These are phyloP conservation scores for Tetrapisispora arboricola DNA, from an alignment of 805 yeast genomes.

Conservation along the genomic window DNA sequence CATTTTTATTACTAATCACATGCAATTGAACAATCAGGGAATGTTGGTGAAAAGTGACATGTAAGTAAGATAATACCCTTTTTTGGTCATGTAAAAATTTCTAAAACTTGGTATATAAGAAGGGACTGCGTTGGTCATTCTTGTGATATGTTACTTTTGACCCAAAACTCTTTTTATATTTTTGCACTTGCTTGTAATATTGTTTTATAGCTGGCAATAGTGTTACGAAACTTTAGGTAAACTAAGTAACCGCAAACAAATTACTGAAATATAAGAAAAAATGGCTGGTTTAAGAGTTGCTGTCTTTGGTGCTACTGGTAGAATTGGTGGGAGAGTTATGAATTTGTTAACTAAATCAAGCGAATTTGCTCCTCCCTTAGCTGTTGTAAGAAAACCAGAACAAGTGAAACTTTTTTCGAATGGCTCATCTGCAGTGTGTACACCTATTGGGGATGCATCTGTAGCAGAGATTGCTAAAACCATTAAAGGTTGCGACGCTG, in stretches of 20 bases:
- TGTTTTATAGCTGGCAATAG: too few relatives aligned
- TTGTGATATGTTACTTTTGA: too few relatives aligned
- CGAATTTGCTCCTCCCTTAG: slow-evolving; percentile 28
- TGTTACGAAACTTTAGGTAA: not conserved
- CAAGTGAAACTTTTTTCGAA: slow-evolving; percentile 34
- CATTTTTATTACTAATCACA: too few relatives aligned
- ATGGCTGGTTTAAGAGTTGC: slow-evolving; percentile 27
- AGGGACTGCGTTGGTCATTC: too few relatives aligned
- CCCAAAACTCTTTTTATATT: too few relatives aligned
- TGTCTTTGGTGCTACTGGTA: slow-evolving; percentile 54
- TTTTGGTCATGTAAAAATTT: too few relatives aligned
- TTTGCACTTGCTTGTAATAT: too few relatives aligned
- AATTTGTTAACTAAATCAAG: slow-evolving; percentile 24
- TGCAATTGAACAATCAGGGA: too few relatives aligned
- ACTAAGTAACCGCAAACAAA: not conserved
- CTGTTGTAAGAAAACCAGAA: slow-evolving; percentile 37
- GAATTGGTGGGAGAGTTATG: slow-evolving; percentile 42
- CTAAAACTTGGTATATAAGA: too few relatives aligned
- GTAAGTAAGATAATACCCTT: too few relatives aligned
- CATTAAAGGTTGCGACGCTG: slow-evolving; percentile 42
- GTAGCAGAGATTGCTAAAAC: slow-evolving; percentile 29
- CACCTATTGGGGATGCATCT: slow-evolving; percentile 32
- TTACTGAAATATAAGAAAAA: not conserved
- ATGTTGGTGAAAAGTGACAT: too few relatives aligned
- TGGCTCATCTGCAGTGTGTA: slow-evolving; percentile 11